Evolutionary conservation across 2,329 filamentous ascomycete species (phyloP).

Genomic region (Alternaria gansuensis): DNA sequence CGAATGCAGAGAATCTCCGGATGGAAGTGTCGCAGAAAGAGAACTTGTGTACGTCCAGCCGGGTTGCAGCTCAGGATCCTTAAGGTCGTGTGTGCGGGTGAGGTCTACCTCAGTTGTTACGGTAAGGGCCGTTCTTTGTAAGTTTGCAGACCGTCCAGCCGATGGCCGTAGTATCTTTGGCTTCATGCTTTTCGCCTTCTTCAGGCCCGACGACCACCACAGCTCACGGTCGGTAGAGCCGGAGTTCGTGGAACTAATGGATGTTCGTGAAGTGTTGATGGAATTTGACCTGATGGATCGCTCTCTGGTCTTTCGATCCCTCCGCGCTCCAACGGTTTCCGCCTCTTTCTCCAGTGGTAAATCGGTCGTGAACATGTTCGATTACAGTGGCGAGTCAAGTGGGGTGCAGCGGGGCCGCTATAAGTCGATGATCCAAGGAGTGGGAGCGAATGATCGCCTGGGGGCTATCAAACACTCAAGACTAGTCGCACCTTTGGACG

Average conservation of each 20-base stretch:
- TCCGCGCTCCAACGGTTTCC: slow-evolving; percentile 52
- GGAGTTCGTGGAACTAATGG: slow-evolving; percentile 40
- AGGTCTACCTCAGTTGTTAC: slow-evolving; percentile 18
- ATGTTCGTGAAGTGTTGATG: slow-evolving; percentile 39
- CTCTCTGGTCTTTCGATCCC: slow-evolving; percentile 47
- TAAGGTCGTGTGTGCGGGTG: slow-evolving; percentile 24
- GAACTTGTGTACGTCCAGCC: slow-evolving; percentile 43
- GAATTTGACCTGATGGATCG: slow-evolving; percentile 38
- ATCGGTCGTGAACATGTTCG: slow-evolving; percentile 53
- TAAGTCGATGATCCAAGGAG: slow-evolving; percentile 24
- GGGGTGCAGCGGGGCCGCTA: slow-evolving; percentile 28
- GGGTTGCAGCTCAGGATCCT: slow-evolving; percentile 44
- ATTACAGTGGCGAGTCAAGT: slow-evolving; percentile 18
- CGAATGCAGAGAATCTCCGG: slow-evolving; percentile 44
- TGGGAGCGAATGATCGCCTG: slow-evolving; percentile 20
- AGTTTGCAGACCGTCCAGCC: slow-evolving; percentile 30
- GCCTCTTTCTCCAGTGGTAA: slow-evolving; percentile 48
- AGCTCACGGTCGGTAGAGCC: slow-evolving; percentile 38
- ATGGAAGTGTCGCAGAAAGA: slow-evolving; percentile 45
- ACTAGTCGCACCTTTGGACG: slow-evolving; percentile 25
- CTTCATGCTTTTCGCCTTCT: slow-evolving; percentile 43
- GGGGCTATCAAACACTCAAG: slow-evolving; percentile 12
- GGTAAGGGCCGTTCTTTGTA: slow-evolving; percentile 17
- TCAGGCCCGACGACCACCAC: slow-evolving; percentile 48
- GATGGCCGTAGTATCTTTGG: slow-evolving; percentile 33